These are phyloP conservation scores for Coelastrella sp. DNA, from an alignment of 139 green algal species.

Conservation along the genomic window DNA sequence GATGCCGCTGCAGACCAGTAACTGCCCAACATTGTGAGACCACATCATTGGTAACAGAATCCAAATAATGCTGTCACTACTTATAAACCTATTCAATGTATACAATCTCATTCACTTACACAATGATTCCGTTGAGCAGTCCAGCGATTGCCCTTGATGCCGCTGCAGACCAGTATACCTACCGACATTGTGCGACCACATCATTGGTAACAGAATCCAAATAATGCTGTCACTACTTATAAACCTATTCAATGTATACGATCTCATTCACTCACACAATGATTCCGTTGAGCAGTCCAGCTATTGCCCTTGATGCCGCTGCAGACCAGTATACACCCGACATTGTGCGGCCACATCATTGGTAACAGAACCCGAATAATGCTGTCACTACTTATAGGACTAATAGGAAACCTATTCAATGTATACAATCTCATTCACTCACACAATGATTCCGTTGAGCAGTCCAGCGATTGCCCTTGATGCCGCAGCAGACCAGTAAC, in stretches of 20 bases:
- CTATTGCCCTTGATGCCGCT: conserved; percentile 50
- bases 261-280: conserved; percentile 50
- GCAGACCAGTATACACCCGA: too few relatives aligned
- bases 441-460: conserved; percentile 78
- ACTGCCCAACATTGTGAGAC: too few relatives aligned
- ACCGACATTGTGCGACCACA: too few relatives aligned
- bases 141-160: conserved; percentile 61
- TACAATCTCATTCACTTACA: not conserved
- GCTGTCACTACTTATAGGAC: too few relatives aligned
- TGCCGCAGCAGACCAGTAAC: conserved; percentile 57
- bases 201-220: too few relatives aligned
- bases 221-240: too few relatives aligned
- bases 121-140: conserved; percentile 74
- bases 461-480: conserved; percentile 63
- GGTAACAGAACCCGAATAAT: too few relatives aligned
- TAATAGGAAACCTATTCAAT: too few relatives aligned
- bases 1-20: conserved; percentile 49
- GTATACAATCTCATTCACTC: not conserved
- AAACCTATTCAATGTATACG: not conserved
- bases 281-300: conserved; percentile 79
- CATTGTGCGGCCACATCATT: too few relatives aligned
- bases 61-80: too few relatives aligned
- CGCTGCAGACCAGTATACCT: conserved; percentile 40
- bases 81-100: too few relatives aligned
- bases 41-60: too few relatives aligned